A percentile compares a stretch with the other conserved stretches of the same genome.
Evolutionary conservation across 805 yeast genomes (phyloP).

Genomic region (Starmerella vitae): DNA sequence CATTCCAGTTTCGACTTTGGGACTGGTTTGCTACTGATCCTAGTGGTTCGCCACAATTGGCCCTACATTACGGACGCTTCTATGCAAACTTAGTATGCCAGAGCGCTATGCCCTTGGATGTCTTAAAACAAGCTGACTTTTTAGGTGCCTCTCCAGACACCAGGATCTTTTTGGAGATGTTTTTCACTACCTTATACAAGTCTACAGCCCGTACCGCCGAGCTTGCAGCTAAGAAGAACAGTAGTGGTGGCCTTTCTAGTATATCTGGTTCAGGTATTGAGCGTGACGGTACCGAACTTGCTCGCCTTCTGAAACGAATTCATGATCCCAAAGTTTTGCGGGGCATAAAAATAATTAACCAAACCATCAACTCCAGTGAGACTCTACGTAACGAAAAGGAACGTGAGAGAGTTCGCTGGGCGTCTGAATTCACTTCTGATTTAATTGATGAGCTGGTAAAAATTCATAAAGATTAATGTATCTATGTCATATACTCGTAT

Average conservation of each 20-base stretch:
- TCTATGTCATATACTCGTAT: background rate
- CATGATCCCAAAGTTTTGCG: constrained; percentile 45
- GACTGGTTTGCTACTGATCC: constrained; percentile 61
- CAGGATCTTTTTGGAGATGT: constrained; percentile 56
- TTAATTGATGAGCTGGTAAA: constrained; percentile 14
- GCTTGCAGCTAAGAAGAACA: constrained; percentile 2
- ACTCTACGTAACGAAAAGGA: constrained; percentile 39
- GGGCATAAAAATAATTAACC: constrained; percentile 54
- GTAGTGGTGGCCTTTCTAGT: constrained; percentile 2
- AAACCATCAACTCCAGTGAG: constrained; percentile 31
- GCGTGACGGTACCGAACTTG: constrained; percentile 37
- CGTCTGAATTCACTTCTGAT: constrained; percentile 22
- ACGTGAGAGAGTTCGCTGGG: constrained; percentile 56
- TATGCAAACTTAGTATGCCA: constrained; percentile 66
- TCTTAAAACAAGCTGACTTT: constrained; percentile 61
- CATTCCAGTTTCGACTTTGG: constrained; percentile 85
- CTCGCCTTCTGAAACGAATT: constrained; percentile 41
- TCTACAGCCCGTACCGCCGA: constrained; percentile 36
- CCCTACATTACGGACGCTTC: constrained; percentile 64
- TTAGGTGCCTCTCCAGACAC: constrained; percentile 50
- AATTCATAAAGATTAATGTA: no score
- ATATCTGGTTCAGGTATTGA: constrained; percentile 7
- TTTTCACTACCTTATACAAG: constrained; percentile 55
- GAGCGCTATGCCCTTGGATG: constrained; percentile 57
- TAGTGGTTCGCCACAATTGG: constrained; percentile 32